Evolutionary conservation across 108 stramenopile genomes (phyloP).

Genomic region (Fragilaria crotonensis): DNA sequence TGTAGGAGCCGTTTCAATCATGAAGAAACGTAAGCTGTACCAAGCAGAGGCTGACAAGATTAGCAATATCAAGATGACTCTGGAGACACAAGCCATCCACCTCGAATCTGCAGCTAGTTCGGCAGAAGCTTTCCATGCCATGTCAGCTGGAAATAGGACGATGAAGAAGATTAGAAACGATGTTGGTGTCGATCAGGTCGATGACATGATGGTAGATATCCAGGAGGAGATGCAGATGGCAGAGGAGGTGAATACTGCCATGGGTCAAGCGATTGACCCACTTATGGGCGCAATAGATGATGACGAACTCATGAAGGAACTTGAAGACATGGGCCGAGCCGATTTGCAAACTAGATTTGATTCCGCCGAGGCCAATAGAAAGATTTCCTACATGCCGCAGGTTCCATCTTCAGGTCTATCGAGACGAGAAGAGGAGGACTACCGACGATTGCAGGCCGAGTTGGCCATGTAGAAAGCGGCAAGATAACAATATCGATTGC

Average conservation of each 20-base stretch:
- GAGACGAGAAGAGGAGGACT: constrained; percentile 5
- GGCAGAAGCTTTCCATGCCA: constrained; percentile 72
- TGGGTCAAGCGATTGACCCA: constrained; percentile 46
- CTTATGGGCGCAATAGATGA: constrained; percentile 3
- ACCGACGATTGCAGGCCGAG: background rate
- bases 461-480: background rate
- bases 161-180: constrained; percentile 61
- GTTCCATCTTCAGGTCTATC: background rate
- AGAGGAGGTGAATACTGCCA: constrained; percentile 49
- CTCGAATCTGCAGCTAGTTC: constrained; percentile 74
- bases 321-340: background rate
- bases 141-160: constrained; percentile 56
- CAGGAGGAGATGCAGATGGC: constrained; percentile 63
- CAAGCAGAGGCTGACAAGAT: constrained; percentile 84
- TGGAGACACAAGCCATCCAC: constrained; percentile 71
- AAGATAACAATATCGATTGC: no score
- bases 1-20: constrained; percentile 59
- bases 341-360: constrained; percentile 2
- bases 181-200: constrained; percentile 73
- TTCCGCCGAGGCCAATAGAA: background rate
- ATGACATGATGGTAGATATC: constrained; percentile 75
- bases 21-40: constrained; percentile 85
- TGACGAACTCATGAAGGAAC: constrained; percentile 4
- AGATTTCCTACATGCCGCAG: background rate
- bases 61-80: constrained; percentile 65